Evolutionary conservation across 768 basidiomycete genomes (phyloP).

Genomic region (Gautieria morchelliformis): DNA sequence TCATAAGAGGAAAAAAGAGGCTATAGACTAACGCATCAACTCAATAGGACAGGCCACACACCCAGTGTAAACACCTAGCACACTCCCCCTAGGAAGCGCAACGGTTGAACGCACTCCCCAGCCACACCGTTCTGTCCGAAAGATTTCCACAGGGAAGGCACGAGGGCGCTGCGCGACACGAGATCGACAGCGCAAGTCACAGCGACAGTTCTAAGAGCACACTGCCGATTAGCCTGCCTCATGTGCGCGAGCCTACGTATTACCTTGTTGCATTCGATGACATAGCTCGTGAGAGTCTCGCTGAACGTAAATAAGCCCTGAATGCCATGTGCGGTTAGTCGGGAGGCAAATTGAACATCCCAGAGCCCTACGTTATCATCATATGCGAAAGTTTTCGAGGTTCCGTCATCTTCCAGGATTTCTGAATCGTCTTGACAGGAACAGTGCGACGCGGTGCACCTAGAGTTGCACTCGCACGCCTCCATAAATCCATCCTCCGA

Average conservation of each 20-base stretch:
- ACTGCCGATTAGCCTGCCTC: slow-evolving; percentile 9
- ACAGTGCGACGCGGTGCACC: slow-evolving; percentile 26
- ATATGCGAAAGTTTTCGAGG: slow-evolving; percentile 33
- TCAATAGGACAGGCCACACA: slow-evolving; percentile 18
- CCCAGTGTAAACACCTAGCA: slow-evolving; percentile 65
- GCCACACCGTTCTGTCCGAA: slow-evolving; percentile 48
- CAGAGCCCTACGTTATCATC: slow-evolving; percentile 23
- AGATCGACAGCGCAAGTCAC: slow-evolving; percentile 39
- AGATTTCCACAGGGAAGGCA: slow-evolving; percentile 50
- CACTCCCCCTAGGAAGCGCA: slow-evolving; percentile 40
- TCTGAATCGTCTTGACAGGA: slow-evolving; percentile 40
- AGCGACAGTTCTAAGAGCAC: slow-evolving; percentile 34
- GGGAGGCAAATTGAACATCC: background rate
- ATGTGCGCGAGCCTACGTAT: too few relatives aligned
- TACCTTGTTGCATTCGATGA: slow-evolving; percentile 61
- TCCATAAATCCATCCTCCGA: slow-evolving; percentile 26
- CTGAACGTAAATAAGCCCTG: slow-evolving; percentile 4
- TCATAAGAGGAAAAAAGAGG: background rate
- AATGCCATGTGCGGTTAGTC: background rate
- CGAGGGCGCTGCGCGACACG: slow-evolving; percentile 54
- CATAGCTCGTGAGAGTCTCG: slow-evolving; percentile 1
- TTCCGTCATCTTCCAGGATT: slow-evolving; percentile 21
- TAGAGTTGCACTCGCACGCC: slow-evolving; percentile 32
- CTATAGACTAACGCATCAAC: background rate
- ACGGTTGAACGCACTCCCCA: slow-evolving; percentile 54